A percentile compares a stretch with the other conserved stretches of the same genome.
Evolutionary conservation across 495 filamentous ascomycete genomes (phyloP).

Genomic region (Aspergillus haitiensis): DNA sequence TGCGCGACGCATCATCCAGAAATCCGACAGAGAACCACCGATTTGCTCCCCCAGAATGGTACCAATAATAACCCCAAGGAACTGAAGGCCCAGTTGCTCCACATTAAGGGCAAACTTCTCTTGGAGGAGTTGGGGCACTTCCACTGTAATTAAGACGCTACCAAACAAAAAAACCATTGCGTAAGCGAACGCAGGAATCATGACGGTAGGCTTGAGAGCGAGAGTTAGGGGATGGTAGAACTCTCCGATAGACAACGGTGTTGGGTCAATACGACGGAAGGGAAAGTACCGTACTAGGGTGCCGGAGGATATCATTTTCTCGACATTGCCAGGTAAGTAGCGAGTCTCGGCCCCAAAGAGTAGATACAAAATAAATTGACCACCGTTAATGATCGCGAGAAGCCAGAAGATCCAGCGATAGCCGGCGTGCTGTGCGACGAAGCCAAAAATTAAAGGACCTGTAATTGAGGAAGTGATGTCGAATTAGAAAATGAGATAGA

Average conservation of each 20-base stretch:
- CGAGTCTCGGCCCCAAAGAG: slow-evolving; percentile 59
- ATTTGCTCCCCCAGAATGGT: slow-evolving; percentile 57
- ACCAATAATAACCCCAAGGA: slow-evolving; percentile 55
- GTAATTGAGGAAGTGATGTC: no score
- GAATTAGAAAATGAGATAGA: no score
- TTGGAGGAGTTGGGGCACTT: slow-evolving; percentile 54
- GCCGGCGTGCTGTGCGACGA: slow-evolving; percentile 43
- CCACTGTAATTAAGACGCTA: slow-evolving; percentile 50
- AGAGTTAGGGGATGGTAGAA: slow-evolving; percentile 50
- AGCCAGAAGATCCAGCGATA: slow-evolving; percentile 49
- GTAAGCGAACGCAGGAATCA: slow-evolving; percentile 51
- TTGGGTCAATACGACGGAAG: slow-evolving; percentile 50
- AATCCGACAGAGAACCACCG: slow-evolving; percentile 50
- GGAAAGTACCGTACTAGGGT: slow-evolving; percentile 39
- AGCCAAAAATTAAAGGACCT: slow-evolving; percentile 52
- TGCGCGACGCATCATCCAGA: slow-evolving; percentile 49
- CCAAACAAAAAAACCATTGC: slow-evolving; percentile 54
- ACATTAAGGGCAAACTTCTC: slow-evolving; percentile 53
- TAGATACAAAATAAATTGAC: slow-evolving; percentile 53
- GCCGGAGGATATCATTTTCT: slow-evolving; percentile 36
- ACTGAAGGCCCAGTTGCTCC: slow-evolving; percentile 55
- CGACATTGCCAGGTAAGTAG: slow-evolving; percentile 39
- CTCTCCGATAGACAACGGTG: slow-evolving; percentile 44
- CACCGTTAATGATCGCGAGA: slow-evolving; percentile 50
- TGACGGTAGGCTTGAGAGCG: slow-evolving; percentile 42